phyloP scores from a whole-genome alignment of 2,329 filamentous ascomycete species.

The Sporothrix pallida region DNA sequence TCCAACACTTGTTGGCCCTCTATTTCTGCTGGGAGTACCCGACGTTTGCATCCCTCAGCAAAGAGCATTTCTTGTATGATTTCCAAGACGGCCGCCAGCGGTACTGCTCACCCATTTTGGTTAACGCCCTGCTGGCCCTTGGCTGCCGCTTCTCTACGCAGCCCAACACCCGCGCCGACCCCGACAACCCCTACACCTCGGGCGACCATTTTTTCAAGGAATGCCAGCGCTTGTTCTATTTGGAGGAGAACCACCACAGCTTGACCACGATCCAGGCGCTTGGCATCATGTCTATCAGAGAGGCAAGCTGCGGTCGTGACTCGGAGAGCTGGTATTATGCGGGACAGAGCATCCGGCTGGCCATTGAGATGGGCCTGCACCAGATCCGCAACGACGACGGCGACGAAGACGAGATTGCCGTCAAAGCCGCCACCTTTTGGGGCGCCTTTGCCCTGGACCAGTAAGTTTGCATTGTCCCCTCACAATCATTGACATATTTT shows the following conservation, averaged over 20 bases:
- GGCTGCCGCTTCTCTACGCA: constrained; percentile 73
- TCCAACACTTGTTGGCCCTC: constrained; percentile 67
- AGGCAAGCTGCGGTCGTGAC: constrained; percentile 74
- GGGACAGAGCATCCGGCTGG: constrained; percentile 73
- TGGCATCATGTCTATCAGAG: constrained; percentile 75
- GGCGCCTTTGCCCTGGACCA: constrained; percentile 68
- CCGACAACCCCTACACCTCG: constrained; percentile 66
- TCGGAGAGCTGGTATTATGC: constrained; percentile 75
- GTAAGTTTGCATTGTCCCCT: constrained; percentile 50
- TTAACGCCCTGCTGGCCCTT: constrained; percentile 69
- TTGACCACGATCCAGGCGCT: constrained; percentile 76
- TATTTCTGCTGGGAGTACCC: constrained; percentile 81
- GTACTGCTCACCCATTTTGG: constrained; percentile 70
- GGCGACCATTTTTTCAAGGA: constrained; percentile 79
- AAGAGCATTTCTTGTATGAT: constrained; percentile 72
- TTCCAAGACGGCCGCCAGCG: constrained; percentile 65
- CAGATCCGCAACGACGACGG: constrained; percentile 53
- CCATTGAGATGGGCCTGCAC: constrained; percentile 74
- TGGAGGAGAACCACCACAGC: constrained; percentile 63
- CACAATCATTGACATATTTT: too few relatives aligned
- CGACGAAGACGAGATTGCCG: constrained; percentile 62
- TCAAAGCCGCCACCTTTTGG: constrained; percentile 66
- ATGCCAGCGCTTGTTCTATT: constrained; percentile 63
- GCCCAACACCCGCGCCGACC: constrained; percentile 66
- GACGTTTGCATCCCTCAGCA: constrained; percentile 74